Percentiles rank a stretch among this genome's conserved stretches.
These are phyloP conservation scores for Rostrohypoxylon terebratum DNA, from an alignment of 495 filamentous ascomycete species.

Conservation along the genomic window DNA sequence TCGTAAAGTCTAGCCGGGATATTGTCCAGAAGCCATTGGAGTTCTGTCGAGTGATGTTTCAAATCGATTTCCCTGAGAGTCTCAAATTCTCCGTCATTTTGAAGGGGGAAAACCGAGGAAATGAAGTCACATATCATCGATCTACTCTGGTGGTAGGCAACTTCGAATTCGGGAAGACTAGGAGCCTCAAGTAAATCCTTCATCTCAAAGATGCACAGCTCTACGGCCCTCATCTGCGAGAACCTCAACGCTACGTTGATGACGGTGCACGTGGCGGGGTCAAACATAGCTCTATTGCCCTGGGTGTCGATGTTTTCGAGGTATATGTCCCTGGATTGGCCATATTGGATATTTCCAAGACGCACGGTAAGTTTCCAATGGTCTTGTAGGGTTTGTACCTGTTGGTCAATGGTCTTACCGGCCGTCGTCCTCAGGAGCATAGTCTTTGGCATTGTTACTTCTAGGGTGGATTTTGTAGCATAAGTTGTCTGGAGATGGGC, in stretches of 20 bases:
- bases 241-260: conserved; percentile 52
- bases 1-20: conserved; percentile 48
- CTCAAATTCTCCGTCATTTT: conserved; percentile 46
- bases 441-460: conserved; percentile 49
- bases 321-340: conserved; percentile 61
- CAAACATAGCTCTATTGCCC: not conserved
- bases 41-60: not conserved
- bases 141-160: conserved; percentile 59
- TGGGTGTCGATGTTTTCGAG: conserved; percentile 38
- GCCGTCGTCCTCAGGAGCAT: conserved; percentile 51
- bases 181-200: conserved; percentile 23
- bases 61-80: conserved; percentile 19
- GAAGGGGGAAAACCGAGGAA: conserved; percentile 49
- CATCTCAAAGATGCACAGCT: not conserved
- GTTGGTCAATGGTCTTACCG: conserved; percentile 49
- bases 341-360: conserved; percentile 59
- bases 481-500: conserved; percentile 61
- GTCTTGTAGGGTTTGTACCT: conserved; percentile 24
- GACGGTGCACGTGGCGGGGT: not conserved
- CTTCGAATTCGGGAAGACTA: conserved; percentile 35
- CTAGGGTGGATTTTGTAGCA: conserved; percentile 51
- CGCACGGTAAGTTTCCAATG: conserved; percentile 46
- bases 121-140: conserved; percentile 56
- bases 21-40: conserved; percentile 39
- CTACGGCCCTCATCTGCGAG: conserved; percentile 28